Percentiles rank a stretch among this genome's conserved stretches.
Conservation (phyloP, 106 monocot genomes). For the Apostasia shenzhenica region DNA sequence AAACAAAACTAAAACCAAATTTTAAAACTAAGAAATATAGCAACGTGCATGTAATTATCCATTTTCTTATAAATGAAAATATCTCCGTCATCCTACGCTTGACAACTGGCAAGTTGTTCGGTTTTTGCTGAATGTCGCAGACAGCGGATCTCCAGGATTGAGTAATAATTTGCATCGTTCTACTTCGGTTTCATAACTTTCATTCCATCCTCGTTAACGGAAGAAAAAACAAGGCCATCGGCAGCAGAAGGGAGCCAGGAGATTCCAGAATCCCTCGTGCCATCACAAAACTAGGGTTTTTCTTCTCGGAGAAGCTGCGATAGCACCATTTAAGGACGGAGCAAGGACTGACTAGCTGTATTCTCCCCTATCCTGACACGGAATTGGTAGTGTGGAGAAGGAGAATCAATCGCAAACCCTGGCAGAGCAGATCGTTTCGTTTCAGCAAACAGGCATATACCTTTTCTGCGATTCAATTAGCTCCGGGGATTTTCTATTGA, state of each 20-base stretch:
- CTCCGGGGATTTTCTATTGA: neutral
- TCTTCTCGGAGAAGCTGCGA: neutral
- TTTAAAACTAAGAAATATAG: too few species aligned
- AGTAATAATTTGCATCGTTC: too few species aligned
- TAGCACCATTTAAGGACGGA: neutral
- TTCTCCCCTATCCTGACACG: neutral
- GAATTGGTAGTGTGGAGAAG: neutral
- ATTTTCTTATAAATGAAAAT: too few species aligned
- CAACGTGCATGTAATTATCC: too few species aligned
- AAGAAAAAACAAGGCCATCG: neutral
- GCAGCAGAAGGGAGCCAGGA: neutral
- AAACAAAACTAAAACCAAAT: too few species aligned
- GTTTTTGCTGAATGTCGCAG: too few species aligned
- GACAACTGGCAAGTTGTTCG: too few species aligned
- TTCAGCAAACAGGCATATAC: neutral
- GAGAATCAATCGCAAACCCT: neutral
- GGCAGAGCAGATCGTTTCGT: neutral
- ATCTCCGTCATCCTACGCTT: too few species aligned
- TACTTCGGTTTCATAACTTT: neutral
- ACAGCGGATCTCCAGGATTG: too few species aligned
- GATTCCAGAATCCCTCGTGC: neutral
- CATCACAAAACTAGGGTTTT: neutral
- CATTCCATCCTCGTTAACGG: neutral
- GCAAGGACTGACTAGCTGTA: neutral
- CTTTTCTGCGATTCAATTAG: neutral